Base-by-base conservation (phyloP, 441 rosid species). In the Bocquillonia castaneifolia region DNA sequence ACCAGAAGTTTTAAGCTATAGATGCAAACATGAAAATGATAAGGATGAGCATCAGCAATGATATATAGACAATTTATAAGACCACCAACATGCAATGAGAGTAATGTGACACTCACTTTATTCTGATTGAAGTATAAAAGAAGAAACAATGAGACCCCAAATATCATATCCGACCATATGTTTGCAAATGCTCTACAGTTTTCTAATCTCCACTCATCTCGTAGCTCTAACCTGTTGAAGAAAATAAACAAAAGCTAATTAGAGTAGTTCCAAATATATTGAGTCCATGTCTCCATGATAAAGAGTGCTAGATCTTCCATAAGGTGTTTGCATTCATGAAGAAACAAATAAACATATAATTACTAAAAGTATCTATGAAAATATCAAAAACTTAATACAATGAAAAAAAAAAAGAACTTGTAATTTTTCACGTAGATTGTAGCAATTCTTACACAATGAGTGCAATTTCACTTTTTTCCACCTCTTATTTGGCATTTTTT, bases 131-230 rank as follows among this genome's bases (percentile, higher is more conserved):
- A 82, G 72, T 77, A 90, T 73, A 91, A 79, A 79, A 94, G 79
- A 78, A 87, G 32, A 72, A 89, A 94, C 64, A 88, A 64, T 14
- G 99, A 81, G 75, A 94, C 70, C 79, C 97, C 97, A 72, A 93
- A 93, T 52, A 87, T 84, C 89, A 83, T 87, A 73, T 93, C 96
- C 6, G 96, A 91, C 96, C 90, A 93, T 77, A 93, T 87, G 80
- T 89, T 93, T 66, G 96, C 97, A 84, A 91, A 94, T 71, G 95
- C 85, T 78, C 72, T 87, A 64, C 94, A 87, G 75, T 94, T 94
- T 76, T 90, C 96, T 79, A 91, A 75, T 77, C 95, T 87, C 87
- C 84, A 82, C 63, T 93, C 90, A 28, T 93, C 99, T 67, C 86
- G 81, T 74, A 93, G 76, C 79, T 91, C 93, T 80, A 93, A 85